Evolutionary conservation across 495 filamentous ascomycete species (phyloP), one percentile per base, ranked within the genome.

Genomic region (Aspergillus bertholletiae): DNA sequence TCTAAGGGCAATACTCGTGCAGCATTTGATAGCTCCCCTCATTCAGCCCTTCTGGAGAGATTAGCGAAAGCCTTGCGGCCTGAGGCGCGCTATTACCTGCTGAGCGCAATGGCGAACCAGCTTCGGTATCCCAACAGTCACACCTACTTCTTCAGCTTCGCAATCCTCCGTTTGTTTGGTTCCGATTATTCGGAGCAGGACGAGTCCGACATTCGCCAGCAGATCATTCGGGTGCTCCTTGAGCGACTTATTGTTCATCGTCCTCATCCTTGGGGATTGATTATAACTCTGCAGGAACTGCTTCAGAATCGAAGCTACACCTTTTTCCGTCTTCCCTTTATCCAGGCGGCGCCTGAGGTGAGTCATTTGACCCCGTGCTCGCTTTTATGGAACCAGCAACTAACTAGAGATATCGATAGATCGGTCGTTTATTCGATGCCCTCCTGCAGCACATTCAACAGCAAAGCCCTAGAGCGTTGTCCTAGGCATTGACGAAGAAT

Each of bases 191-290:
- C 82, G 43, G 90, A 95, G 65, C 82, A 86, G 28, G 86, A 92
- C 62, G 87, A 90, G 63, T 80, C 80, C 2, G 89, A 94, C 51
- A 85, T 96, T 47, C 87, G 91, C 26, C 86, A 97, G 71, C 89
- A 95, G 68, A 89, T 97, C 57, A 88, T 89, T 40, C 84, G 92
- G 22, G 84, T 97, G 40, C 72, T 97, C 40, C 70, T 97, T 5
- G 94, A 99, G 75, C 81, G 94, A 35, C 72, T 96, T 46, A 84
- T 93, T 47, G 90, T 92, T 17, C 90, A 89, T 68, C 90, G 92
- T 66, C 94, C 94, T 27, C 95, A 97, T 67, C 92, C 94, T 13
- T 99, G 94, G 94, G 94, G 94, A 15, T 71, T 97, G 37, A 89
- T 97, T 68, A 86, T 96, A 53, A 96, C 91, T 20, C 80, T 95